A percentile compares a stretch with the other conserved stretches of the same genome.
Evolutionary conservation across 371 early-diverging fungal species (phyloP).

Genomic region (Rhizopus arrhizus): DNA sequence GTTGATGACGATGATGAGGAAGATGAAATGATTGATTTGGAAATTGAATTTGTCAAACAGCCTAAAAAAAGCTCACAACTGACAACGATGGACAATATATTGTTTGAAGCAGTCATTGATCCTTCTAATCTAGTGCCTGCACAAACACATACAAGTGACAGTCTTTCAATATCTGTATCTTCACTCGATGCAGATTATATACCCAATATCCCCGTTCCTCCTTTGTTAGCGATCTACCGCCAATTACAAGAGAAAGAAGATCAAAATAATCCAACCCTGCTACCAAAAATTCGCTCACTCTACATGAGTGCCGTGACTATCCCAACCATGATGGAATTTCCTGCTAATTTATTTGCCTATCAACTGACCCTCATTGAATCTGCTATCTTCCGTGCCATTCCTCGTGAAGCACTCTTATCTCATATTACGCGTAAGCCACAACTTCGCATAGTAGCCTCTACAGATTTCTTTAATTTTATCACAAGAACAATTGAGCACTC

Average conservation of each 20-base stretch:
- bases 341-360: conserved; percentile 65
- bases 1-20: conserved; percentile 48
- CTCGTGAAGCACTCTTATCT: conserved; percentile 54
- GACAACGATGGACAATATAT: conserved; percentile 9
- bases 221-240: conserved; percentile 45
- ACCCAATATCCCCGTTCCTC: conserved; percentile 53
- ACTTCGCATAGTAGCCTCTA: conserved; percentile 61
- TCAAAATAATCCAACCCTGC: neutral
- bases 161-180: conserved; percentile 23
- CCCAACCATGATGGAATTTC: conserved; percentile 60
- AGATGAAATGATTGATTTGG: conserved; percentile 33
- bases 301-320: conserved; percentile 55
- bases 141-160: conserved; percentile 34
- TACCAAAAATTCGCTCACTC: conserved; percentile 47
- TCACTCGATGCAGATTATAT: conserved; percentile 19
- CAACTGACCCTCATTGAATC: conserved; percentile 73
- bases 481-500: conserved; percentile 73
- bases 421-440: conserved; percentile 68
- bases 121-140: conserved; percentile 33
- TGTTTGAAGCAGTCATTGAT: conserved; percentile 31
- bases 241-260: conserved; percentile 26
- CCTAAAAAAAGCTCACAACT: neutral
- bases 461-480: conserved; percentile 79
- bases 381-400: conserved; percentile 61
- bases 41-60: conserved; percentile 23